These are phyloP conservation scores for Mycosphaerella sp. DNA, from an alignment of 2,329 filamentous ascomycete species.

Conservation along the genomic window DNA sequence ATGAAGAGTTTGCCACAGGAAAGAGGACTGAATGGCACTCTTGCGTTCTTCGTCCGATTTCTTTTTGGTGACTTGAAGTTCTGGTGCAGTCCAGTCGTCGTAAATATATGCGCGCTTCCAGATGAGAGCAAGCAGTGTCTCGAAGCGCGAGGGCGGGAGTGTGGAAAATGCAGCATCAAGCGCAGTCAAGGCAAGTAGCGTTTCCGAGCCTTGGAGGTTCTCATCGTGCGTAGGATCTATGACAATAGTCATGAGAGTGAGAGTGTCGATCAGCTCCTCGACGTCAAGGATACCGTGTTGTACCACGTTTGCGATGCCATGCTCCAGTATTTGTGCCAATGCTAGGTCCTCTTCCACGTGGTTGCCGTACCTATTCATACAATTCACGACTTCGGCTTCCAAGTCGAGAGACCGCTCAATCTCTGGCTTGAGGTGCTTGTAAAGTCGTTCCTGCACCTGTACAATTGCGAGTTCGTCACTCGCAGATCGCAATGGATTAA, in stretches of 20 bases:
- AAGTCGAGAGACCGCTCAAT: constrained; percentile 70
- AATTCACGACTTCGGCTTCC: constrained; percentile 68
- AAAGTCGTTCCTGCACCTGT: constrained; percentile 71
- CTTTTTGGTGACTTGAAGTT: constrained; percentile 42
- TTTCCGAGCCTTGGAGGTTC: constrained; percentile 53
- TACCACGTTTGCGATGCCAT: constrained; percentile 63
- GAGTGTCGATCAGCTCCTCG: constrained; percentile 60
- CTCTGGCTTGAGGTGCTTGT: constrained; percentile 61
- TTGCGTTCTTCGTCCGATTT: constrained; percentile 63
- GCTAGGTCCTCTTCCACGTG: constrained; percentile 54
- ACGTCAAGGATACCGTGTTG: constrained; percentile 60
- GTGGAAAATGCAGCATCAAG: constrained; percentile 49
- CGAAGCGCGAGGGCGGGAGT: constrained; percentile 48
- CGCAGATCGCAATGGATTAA: neutral
- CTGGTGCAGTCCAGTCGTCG: constrained; percentile 71
- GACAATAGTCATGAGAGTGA: constrained; percentile 65
- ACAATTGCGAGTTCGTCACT: constrained; percentile 59
- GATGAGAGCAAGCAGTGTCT: constrained; percentile 56
- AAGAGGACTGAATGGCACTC: constrained; percentile 45
- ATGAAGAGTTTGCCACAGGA: constrained; percentile 44
- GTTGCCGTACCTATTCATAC: constrained; percentile 57
- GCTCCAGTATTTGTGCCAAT: constrained; percentile 64
- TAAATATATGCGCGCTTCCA: constrained; percentile 82
- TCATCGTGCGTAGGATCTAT: constrained; percentile 42
- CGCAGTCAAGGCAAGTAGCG: constrained; percentile 63